Evolutionary conservation across 208 protist species (phyloP), one percentile per base, ranked within the genome.

Genomic region (Trypanosoma conorhini): DNA sequence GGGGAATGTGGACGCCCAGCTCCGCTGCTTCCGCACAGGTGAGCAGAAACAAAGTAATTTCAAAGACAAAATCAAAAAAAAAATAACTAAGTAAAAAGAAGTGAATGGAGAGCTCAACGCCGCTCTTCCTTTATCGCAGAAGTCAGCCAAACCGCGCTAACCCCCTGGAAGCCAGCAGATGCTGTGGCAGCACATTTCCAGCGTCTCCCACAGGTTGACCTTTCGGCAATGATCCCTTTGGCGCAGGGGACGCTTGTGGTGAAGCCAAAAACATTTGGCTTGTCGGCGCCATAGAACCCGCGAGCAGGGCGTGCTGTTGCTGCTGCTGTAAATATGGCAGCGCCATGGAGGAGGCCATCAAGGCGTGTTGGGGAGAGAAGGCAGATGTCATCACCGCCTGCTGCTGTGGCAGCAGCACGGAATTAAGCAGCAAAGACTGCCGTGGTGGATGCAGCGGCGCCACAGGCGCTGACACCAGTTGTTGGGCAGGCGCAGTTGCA

Each of bases 131-230:
- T 35, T 52, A 46, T 42, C 26, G 64, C 8, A 46, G 48, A 73
- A 44, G 0, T 59, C 38, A 70, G 30, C 54, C 54, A 56, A 30
- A 62, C 22, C 38, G n/a, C 19, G 46, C 19, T 5, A 13, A 19
- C 17, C n/a, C 31, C 33, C 58, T 51, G 35, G 22, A 17, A 21
- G 7, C 17, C 7, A 30, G n/a, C 22, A 28, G 5, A 3, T 22
- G 26, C 28, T 55, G 19, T 15, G 55, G 54, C 35, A 70, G 40
- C 42, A 38, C 28, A 42, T 70, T 70, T 19, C 65, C 52, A 42
- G 24, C 22, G 28, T 13, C 62, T 10, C 4, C 13, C n/a, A 15
- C 9, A 56, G 26, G n/a, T 55, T 46, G 48, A 24, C 0, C 30
- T 33, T 26, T 44, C 48, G 33, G 50, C 50, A 24, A 28, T 54